A percentile compares a stretch with the other conserved stretches of the same genome.
Conservation (phyloP, 805 yeast species). For the Ogataea nitratoaversa region DNA sequence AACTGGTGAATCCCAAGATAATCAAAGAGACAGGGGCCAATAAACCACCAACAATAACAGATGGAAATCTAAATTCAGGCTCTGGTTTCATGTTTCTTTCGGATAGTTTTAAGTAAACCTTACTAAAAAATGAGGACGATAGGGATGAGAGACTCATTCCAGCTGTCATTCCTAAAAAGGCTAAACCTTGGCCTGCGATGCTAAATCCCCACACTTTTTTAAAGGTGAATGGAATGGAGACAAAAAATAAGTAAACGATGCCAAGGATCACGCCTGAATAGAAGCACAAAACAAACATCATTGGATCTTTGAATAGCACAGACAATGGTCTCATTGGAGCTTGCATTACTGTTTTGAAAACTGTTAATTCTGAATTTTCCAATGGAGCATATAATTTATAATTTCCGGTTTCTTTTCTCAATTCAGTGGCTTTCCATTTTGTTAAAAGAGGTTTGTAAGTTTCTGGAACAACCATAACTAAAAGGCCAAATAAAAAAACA, state of each 20-base stretch:
- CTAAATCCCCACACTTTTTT: slow-evolving; percentile 46
- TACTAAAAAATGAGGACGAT: slow-evolving; percentile 30
- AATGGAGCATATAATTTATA: slow-evolving; percentile 36
- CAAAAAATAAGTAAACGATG: slow-evolving; percentile 59
- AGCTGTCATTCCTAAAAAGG: slow-evolving; percentile 55
- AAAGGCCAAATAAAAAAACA: slow-evolving; percentile 17
- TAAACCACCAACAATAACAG: slow-evolving; percentile 55
- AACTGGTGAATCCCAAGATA: slow-evolving; percentile 58
- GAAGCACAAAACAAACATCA: slow-evolving; percentile 49
- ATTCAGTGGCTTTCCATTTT: slow-evolving; percentile 45
- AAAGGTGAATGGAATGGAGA: slow-evolving; percentile 62
- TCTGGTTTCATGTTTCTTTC: slow-evolving; percentile 39
- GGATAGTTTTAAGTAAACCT: slow-evolving; percentile 31
- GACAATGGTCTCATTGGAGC: slow-evolving; percentile 52
- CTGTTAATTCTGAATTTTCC: slow-evolving; percentile 34
- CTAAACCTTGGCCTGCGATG: slow-evolving; percentile 55
- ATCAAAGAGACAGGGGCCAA: slow-evolving; percentile 51
- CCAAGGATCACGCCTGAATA: slow-evolving; percentile 58
- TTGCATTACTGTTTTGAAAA: slow-evolving; percentile 35
- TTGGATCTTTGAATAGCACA: slow-evolving; percentile 47
- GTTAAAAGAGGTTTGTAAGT: slow-evolving; percentile 52
- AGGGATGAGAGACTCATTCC: slow-evolving; percentile 47
- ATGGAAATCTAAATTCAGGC: slow-evolving; percentile 54
- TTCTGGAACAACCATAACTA: slow-evolving; percentile 27
- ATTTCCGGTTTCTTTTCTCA: slow-evolving; percentile 42